These are phyloP conservation scores for Tricholoma hemisulphureum DNA, from an alignment of 768 basidiomycete genomes.

Conservation along the genomic window DNA sequence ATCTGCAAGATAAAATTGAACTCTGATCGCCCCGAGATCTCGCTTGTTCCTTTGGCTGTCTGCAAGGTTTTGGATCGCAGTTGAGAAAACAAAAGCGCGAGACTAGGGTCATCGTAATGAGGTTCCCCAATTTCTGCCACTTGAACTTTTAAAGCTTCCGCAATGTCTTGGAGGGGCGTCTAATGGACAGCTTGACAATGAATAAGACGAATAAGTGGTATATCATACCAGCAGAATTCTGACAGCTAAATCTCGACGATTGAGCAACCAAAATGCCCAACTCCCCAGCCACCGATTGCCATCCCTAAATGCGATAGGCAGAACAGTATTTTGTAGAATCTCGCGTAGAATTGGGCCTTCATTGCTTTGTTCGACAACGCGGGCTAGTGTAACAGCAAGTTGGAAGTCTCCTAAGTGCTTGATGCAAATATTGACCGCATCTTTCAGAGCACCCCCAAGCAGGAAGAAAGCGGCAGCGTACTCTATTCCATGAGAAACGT, in stretches of 20 bases:
- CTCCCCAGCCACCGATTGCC: slow-evolving; percentile 93
- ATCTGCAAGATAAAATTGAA: slow-evolving; percentile 97
- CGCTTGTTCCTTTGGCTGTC: slow-evolving; percentile 88
- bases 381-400: slow-evolving; percentile 82
- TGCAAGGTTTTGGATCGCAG: slow-evolving; percentile 89
- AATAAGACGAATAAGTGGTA: neutral
- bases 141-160: slow-evolving; percentile 49
- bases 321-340: slow-evolving; percentile 70
- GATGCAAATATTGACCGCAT: slow-evolving; percentile 88
- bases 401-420: slow-evolving; percentile 89
- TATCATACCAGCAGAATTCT: slow-evolving; percentile 77
- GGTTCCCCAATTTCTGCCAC: slow-evolving; percentile 75
- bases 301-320: slow-evolving; percentile 80
- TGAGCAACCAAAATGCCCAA: slow-evolving; percentile 97
- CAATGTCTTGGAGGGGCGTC: slow-evolving; percentile 79
- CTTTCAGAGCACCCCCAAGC: slow-evolving; percentile 82
- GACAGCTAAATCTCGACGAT: slow-evolving; percentile 84
- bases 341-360: slow-evolving; percentile 73
- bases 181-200: slow-evolving; percentile 24
- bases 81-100: slow-evolving; percentile 87
- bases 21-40: slow-evolving; percentile 83
- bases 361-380: slow-evolving; percentile 79
- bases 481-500: slow-evolving; percentile 45
- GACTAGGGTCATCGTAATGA: slow-evolving; percentile 91
- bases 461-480: slow-evolving; percentile 99